Conservation (phyloP, 306 rosid species). For the Datisca glomerata region DNA sequence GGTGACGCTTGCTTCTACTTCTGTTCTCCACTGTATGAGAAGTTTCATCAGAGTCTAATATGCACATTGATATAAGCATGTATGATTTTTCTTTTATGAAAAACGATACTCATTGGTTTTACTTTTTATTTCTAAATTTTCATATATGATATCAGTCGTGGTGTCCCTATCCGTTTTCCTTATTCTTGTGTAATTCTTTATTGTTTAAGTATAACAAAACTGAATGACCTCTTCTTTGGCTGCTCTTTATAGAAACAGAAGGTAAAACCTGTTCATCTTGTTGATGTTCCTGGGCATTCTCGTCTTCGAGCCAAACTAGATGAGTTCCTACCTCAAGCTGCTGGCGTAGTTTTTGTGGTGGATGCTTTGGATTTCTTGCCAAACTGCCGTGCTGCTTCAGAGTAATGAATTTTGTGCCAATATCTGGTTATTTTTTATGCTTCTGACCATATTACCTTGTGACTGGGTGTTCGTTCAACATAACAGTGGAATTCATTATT, state of each 20-base stretch:
- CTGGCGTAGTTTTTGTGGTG: slow-evolving; percentile 73
- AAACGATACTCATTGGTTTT: no score
- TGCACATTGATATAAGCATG: no score
- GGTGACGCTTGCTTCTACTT: slow-evolving; percentile 26
- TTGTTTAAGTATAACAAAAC: slow-evolving; percentile 5
- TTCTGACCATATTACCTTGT: not conserved
- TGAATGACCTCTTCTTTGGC: not conserved
- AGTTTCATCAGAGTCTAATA: no score
- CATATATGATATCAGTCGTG: not conserved
- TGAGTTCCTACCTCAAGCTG: slow-evolving; percentile 78
- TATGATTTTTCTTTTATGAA: no score
- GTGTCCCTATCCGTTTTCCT: not conserved
- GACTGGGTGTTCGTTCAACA: no score
- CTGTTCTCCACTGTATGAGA: slow-evolving; percentile 1
- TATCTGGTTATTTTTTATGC: not conserved
- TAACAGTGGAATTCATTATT: no score
- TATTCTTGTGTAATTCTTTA: not conserved
- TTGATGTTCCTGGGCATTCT: slow-evolving; percentile 95
- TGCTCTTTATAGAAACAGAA: slow-evolving; percentile 51
- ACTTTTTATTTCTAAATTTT: no score
- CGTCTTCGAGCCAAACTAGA: slow-evolving; percentile 86
- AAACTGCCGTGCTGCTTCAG: slow-evolving; percentile 77
- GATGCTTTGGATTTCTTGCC: slow-evolving; percentile 85
- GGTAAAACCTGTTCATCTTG: slow-evolving; percentile 64
- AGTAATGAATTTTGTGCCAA: slow-evolving; percentile 28